These are phyloP conservation scores for Ichthyophthirius multifiliis DNA, from an alignment of 169 alveolate genomes.

Conservation along the genomic window DNA sequence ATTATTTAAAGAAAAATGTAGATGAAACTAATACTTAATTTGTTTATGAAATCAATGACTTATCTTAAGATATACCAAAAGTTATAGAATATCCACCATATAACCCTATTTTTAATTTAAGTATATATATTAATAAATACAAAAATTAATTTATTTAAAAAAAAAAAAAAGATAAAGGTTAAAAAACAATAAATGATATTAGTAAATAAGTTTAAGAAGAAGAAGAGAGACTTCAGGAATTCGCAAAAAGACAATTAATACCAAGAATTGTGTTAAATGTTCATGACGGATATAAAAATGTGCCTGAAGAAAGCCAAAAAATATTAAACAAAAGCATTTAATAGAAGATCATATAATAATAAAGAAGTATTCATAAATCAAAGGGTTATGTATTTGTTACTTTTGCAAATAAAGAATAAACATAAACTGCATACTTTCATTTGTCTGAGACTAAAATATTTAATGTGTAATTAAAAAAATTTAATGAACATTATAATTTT, in stretches of 20 bases:
- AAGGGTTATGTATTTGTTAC: background rate
- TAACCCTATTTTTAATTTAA: too few species aligned
- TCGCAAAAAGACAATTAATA: background rate
- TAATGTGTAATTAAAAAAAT: background rate
- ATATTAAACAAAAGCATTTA: background rate
- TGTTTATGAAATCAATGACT: background rate
- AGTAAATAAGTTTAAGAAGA: background rate
- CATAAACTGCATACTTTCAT: background rate
- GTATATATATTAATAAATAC: too few species aligned
- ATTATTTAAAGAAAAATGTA: background rate
- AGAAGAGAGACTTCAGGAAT: background rate
- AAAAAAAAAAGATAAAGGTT: background rate
- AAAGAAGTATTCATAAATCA: background rate
- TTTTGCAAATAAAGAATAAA: background rate
- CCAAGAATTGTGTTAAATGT: background rate
- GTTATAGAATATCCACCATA: constrained; percentile 3
- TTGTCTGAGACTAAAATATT: background rate
- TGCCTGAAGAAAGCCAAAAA: background rate
- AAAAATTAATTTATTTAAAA: too few species aligned
- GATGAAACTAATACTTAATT: background rate
- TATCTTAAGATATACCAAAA: background rate
- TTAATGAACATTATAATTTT: background rate
- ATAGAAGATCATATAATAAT: background rate
- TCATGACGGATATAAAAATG: background rate
- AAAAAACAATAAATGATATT: background rate